Evolutionary conservation across 2,329 filamentous ascomycete species (phyloP), one percentile per base, ranked within the genome.

Genomic region (Ambrosiella xylebori): DNA sequence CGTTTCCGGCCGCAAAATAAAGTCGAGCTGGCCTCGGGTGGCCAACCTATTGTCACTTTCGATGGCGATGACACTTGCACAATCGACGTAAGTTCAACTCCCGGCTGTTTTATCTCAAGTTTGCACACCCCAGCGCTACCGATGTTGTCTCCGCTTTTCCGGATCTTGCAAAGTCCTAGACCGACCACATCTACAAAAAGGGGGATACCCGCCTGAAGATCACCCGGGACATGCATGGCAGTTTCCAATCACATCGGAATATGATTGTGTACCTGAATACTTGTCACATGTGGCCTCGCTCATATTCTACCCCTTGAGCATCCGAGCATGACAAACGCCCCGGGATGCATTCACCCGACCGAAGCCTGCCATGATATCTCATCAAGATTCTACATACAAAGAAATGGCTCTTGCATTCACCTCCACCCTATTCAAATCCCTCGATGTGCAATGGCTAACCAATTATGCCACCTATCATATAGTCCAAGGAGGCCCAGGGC

Each of bases 1-100:
- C 88, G 93, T 68, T 98, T 98, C 74, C 83, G 93, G 69, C 93
- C 93, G 66, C 91, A 96, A 74, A 98, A 98, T 77, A 88, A 88
- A 74, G 73, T 93, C 71, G 93, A 98, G 76, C 78, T 94, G 68
- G 83, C 84, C 61, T 90, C 85, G 67, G 89, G 89, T 70, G 91
- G 91, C 71, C 84, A 93, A 72, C 86, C 90, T 62, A 91, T 98
- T 65, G 93, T 98, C 63, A 75, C 78, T 54, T 97, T 98, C 71
- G 82, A 87, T 69, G 83, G 84, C 64, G 85, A 90, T 59, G 91
- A 97, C 69, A 95, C 90, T 68, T 95, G 90, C 74, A 78, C 74
- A 59, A 75, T 97, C 69, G 85, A 86, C 66, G 89, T 95, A 80
- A 70, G 82, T 76, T 56, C 41, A 57, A 15, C 36, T 58, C 27